Evolutionary conservation across 768 basidiomycete species (phyloP).

Genomic region (Hortiboletus flavorubellus): DNA sequence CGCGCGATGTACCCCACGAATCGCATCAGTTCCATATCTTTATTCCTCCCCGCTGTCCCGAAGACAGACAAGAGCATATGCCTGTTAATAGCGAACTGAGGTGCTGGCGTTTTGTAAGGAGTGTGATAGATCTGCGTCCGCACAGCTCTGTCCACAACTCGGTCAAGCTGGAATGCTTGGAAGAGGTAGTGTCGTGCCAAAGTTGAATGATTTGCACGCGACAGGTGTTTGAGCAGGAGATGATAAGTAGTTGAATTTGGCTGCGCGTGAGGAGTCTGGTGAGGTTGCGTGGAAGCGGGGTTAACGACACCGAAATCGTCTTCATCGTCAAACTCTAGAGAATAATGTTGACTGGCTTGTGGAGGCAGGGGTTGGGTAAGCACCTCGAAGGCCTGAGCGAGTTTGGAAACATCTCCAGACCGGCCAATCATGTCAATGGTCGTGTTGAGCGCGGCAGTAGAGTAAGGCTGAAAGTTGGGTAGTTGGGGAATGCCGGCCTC

Average conservation of each 20-base stretch:
- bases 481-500: slow-evolving; percentile 11
- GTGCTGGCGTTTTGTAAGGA: slow-evolving; percentile 40
- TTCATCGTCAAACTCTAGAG: slow-evolving; percentile 64
- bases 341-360: slow-evolving; percentile 41
- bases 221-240: slow-evolving; percentile 57
- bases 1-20: slow-evolving; percentile 53
- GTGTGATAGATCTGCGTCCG: slow-evolving; percentile 32
- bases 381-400: slow-evolving; percentile 76
- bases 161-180: slow-evolving; percentile 49
- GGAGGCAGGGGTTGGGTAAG: slow-evolving; percentile 68
- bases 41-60: slow-evolving; percentile 55
- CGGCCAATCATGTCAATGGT: slow-evolving; percentile 69
- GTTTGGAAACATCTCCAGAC: slow-evolving; percentile 54
- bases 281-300: slow-evolving; percentile 33
- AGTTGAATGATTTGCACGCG: slow-evolving; percentile 42
- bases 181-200: slow-evolving; percentile 67
- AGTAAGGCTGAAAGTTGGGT: slow-evolving; percentile 44
- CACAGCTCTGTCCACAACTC: slow-evolving; percentile 30
- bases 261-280: slow-evolving; percentile 40
- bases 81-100: slow-evolving; percentile 53
- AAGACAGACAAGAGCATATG: slow-evolving; percentile 55
- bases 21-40: slow-evolving; percentile 54
- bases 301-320: slow-evolving; percentile 48
- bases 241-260: slow-evolving; percentile 70
- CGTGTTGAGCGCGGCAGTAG: slow-evolving; percentile 68